These are phyloP conservation scores for Flagelloscypha sp. DNA, from an alignment of 768 basidiomycete genomes.

Conservation along the genomic window DNA sequence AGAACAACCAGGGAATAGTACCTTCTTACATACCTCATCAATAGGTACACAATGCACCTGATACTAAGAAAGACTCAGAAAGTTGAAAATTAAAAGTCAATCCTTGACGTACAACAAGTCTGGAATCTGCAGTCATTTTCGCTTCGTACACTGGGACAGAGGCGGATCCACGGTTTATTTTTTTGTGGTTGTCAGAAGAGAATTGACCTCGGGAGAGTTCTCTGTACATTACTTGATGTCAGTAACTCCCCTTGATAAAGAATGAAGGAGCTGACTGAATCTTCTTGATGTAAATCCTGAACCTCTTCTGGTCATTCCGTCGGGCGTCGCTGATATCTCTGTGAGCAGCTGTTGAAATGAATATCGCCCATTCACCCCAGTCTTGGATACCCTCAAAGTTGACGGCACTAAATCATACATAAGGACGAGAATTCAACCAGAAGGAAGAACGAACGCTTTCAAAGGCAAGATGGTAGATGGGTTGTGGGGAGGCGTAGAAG, in stretches of 20 bases:
- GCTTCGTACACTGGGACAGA: slow-evolving; percentile 61
- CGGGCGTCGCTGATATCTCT: slow-evolving; percentile 20
- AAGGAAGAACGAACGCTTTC: too few species aligned
- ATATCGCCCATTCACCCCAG: slow-evolving; percentile 48
- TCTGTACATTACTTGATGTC: slow-evolving; percentile 16
- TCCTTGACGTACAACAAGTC: slow-evolving; percentile 36
- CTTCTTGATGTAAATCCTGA: slow-evolving; percentile 35
- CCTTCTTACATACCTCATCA: slow-evolving; percentile 7
- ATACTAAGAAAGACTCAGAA: slow-evolving; percentile 23
- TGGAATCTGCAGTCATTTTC: slow-evolving; percentile 48
- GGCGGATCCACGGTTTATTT: slow-evolving; percentile 25
- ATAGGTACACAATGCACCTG: slow-evolving; percentile 17
- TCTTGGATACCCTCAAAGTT: slow-evolving; percentile 51
- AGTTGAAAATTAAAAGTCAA: slow-evolving; percentile 21
- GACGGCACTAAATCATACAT: too few species aligned
- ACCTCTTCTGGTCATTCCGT: slow-evolving; percentile 25
- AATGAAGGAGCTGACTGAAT: slow-evolving; percentile 26
- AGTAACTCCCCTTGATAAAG: neutral
- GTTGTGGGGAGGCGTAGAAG: too few species aligned
- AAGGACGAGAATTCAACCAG: too few species aligned
- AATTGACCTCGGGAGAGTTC: slow-evolving; percentile 43
- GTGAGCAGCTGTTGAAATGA: slow-evolving; percentile 22
- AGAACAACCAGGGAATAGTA: slow-evolving; percentile 8
- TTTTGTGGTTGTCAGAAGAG: slow-evolving; percentile 39
- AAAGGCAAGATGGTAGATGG: too few species aligned